Percentiles rank a stretch among this genome's conserved stretches.
Conservation (phyloP, 768 basidiomycete species). For the Pisolithus marmoratus region DNA sequence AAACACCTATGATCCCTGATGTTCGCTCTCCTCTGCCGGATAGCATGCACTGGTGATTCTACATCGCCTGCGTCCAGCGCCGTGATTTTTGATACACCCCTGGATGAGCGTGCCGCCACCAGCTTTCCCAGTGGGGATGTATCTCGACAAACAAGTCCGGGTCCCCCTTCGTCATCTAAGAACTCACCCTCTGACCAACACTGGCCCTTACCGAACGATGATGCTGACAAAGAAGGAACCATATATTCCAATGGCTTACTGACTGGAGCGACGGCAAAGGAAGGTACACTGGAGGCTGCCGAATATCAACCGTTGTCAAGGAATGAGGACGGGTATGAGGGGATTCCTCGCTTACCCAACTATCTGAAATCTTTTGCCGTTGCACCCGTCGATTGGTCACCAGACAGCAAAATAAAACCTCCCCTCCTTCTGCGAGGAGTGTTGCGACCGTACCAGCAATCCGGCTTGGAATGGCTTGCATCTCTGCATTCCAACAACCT, state of each 20-base stretch:
- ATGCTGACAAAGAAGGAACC: neutral
- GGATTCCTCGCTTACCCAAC: conserved; percentile 36
- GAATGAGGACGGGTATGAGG: conserved; percentile 27
- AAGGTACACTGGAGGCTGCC: neutral
- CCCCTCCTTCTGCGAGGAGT: conserved; percentile 79
- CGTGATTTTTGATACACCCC: conserved; percentile 13
- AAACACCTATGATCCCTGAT: conserved; percentile 16
- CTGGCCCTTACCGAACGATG: neutral
- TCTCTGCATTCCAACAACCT: conserved; percentile 75
- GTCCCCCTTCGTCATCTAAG: neutral
- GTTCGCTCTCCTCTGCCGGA: conserved; percentile 19
- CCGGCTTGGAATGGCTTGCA: conserved; percentile 92
- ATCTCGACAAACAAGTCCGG: neutral
- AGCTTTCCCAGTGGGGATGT: neutral
- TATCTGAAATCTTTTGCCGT: conserved; percentile 69
- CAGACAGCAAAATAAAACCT: conserved; percentile 50
- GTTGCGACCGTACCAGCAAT: conserved; percentile 88
- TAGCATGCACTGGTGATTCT: conserved; percentile 18
- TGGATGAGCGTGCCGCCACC: conserved; percentile 5
- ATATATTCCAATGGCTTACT: neutral
- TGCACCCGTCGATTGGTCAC: conserved; percentile 64
- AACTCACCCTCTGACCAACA: neutral
- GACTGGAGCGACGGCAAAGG: neutral
- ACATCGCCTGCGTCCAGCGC: conserved; percentile 27
- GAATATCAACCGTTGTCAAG: neutral